These are phyloP conservation scores for Apiotrichum akiyoshidainum DNA, from an alignment of 1,284 basidiomycete genomes.

Conservation along the genomic window DNA sequence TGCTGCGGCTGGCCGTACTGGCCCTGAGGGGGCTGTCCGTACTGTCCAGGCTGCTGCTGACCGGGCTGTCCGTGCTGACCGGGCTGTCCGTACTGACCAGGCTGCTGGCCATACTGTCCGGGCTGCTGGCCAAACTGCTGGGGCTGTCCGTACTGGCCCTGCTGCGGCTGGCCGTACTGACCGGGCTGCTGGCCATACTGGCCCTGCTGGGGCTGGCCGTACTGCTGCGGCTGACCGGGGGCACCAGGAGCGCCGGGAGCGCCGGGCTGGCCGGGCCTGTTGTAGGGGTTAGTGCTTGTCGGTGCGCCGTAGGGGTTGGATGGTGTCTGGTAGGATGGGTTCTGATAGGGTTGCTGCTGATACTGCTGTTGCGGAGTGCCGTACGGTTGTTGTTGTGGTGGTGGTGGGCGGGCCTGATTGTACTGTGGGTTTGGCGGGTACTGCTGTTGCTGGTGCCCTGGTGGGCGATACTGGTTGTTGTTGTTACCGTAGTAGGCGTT, in stretches of 20 bases:
- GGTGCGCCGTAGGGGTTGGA: background rate
- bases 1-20: constrained; percentile 34
- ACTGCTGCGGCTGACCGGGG: constrained; percentile 20
- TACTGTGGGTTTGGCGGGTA: constrained; percentile 37
- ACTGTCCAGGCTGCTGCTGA: constrained; percentile 18
- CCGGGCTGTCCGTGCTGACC: constrained; percentile 10
- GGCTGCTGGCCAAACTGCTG: constrained; percentile 19
- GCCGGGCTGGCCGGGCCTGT: constrained; percentile 26
- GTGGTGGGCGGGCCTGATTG: constrained; percentile 33
- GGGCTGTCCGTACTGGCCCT: constrained; percentile 28
- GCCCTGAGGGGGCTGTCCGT: constrained; percentile 15
- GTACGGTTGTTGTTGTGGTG: constrained; percentile 20
- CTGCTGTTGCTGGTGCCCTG: constrained; percentile 18
- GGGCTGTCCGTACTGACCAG: constrained; percentile 24
- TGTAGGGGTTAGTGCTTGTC: background rate
- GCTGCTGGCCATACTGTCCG: constrained; percentile 18
- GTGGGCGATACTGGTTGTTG: constrained; percentile 8
- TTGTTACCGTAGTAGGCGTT: background rate
- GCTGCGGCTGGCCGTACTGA: constrained; percentile 23
- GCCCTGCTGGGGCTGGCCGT: constrained; percentile 16
- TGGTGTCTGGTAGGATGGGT: background rate
- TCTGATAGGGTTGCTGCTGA: background rate
- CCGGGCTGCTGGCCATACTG: constrained; percentile 24
- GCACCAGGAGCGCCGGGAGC: constrained; percentile 15
- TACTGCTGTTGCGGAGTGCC: constrained; percentile 7